Evolutionary conservation across 2,329 filamentous ascomycete species (phyloP), one percentile per base, ranked within the genome.

Genomic region (Stachybotrys elegans): DNA sequence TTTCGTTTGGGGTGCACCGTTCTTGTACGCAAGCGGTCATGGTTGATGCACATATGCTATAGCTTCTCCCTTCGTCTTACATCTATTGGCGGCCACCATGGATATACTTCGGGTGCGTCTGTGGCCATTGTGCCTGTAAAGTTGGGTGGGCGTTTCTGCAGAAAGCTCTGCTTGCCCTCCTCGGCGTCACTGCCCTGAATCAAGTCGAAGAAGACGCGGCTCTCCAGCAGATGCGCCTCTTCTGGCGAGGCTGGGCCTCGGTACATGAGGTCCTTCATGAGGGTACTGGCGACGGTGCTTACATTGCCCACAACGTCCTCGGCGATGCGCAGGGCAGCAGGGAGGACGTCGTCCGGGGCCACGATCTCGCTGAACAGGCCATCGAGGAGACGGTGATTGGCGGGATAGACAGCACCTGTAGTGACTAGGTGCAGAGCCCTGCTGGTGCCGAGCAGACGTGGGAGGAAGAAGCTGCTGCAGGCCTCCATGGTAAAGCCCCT

Each of bases 181-280:
- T 73, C 73, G 42, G 83, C 79, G 54, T 88, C 85, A 19, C 50
- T 48, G 9, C 63, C 76, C 9, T 65, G 66, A 60, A 82, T 81
- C 46, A 85, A 47, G 51, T 83, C 78, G 55, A 75, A 76, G 44
- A 86, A 70, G n/a, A 86, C 61, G 48, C 69, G 73, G 51, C 76
- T 81, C 64, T 91, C 86, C 22, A 90, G 65, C 50, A 88, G 61
- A 67, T 88, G 84, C 43, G 84, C 78, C 40, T 73, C 83, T 66
- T 91, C 86, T 0, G 84, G 76, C 19, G 73, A 79, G 16, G 65
- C 70, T 0, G 72, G 69, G 27, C 73, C 72, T 22, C 78, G 67
- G 53, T 76, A 88, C 69, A 90, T 82, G 68, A 91, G 62, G 55
- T 88, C 85, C 57, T 79, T 77, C 76, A 87, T 89, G 44, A 88